Evolutionary conservation across 768 basidiomycete species (phyloP).

Genomic region (Pleurotus djamor): DNA sequence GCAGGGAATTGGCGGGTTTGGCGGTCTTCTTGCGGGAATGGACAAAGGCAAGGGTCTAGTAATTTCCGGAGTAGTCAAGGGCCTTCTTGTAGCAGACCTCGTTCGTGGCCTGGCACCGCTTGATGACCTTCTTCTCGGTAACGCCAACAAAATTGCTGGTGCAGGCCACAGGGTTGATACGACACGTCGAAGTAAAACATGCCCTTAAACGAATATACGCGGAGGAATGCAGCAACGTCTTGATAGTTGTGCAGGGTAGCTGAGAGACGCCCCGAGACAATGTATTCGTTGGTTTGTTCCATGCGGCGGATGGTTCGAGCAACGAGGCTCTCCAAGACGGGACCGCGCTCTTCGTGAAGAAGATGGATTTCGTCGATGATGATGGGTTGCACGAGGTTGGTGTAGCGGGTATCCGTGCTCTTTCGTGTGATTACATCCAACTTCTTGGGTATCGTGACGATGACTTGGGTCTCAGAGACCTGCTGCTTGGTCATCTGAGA

Average conservation of each 20-base stretch:
- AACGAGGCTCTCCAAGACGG: slow-evolving; percentile 89
- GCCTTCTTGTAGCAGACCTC: slow-evolving; percentile 99
- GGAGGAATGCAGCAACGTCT: slow-evolving; percentile 96
- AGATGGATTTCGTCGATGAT: slow-evolving; percentile 99
- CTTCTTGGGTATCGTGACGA: slow-evolving; percentile 98
- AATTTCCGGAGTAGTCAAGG: slow-evolving; percentile 84
- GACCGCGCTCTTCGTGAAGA: slow-evolving; percentile 96
- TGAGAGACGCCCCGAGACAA: slow-evolving; percentile 91
- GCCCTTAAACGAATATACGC: slow-evolving; percentile 88
- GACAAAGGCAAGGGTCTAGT: slow-evolving; percentile 94
- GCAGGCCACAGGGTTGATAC: slow-evolving; percentile 91
- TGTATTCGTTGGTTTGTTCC: slow-evolving; percentile 93
- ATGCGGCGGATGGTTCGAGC: slow-evolving; percentile 89
- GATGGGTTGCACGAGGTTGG: slow-evolving; percentile 92
- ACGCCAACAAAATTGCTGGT: slow-evolving; percentile 96
- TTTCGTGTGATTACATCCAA: slow-evolving; percentile 99
- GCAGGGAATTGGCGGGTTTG: slow-evolving; percentile 92
- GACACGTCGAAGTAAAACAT: slow-evolving; percentile 97
- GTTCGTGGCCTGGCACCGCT: slow-evolving; percentile 96
- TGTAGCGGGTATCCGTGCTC: slow-evolving; percentile 94
- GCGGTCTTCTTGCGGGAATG: slow-evolving; percentile 98
- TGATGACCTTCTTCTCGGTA: slow-evolving; percentile 99
- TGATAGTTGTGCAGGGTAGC: slow-evolving; percentile 99
- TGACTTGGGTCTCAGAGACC: slow-evolving; percentile 95
- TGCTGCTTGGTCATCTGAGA: slow-evolving; percentile 98